A percentile compares a stretch with the other conserved stretches of the same genome.
These are phyloP conservation scores for Kalmusia sp. DNA, from an alignment of 2,329 filamentous ascomycete species.

Conservation along the genomic window DNA sequence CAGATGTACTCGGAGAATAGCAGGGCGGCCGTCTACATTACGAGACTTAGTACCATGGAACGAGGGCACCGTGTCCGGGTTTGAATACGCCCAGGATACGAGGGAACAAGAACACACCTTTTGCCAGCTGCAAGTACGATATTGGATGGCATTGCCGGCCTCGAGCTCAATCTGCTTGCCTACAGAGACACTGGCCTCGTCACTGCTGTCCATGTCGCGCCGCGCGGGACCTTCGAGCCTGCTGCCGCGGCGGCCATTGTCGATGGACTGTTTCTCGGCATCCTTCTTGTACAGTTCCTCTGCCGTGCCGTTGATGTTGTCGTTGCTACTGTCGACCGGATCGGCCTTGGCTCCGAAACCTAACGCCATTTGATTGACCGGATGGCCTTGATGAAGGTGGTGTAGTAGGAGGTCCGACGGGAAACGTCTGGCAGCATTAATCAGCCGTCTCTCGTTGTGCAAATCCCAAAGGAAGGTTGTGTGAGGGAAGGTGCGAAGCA, in stretches of 20 bases:
- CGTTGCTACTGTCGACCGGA: slow-evolving; percentile 18
- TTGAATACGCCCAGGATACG: not conserved
- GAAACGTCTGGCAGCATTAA: slow-evolving; percentile 50
- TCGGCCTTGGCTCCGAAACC: slow-evolving; percentile 36
- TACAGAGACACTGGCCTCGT: slow-evolving; percentile 53
- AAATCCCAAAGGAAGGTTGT: no score
- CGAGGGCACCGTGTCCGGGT: not conserved
- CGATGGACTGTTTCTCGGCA: slow-evolving; percentile 34
- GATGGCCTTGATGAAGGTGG: slow-evolving; percentile 51
- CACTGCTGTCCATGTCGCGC: slow-evolving; percentile 42
- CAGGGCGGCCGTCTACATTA: slow-evolving; percentile 75
- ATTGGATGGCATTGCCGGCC: slow-evolving; percentile 81
- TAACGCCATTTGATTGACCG: slow-evolving; percentile 62
- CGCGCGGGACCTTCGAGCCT: slow-evolving; percentile 47
- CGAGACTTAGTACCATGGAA: slow-evolving; percentile 16
- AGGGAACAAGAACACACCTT: slow-evolving; percentile 62
- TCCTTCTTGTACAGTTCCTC: slow-evolving; percentile 25
- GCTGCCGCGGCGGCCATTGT: slow-evolving; percentile 45
- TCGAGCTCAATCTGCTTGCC: slow-evolving; percentile 79
- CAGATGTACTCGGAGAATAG: slow-evolving; percentile 97
- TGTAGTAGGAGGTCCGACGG: slow-evolving; percentile 48
- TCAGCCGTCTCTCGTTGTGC: slow-evolving; percentile 12
- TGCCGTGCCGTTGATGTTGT: slow-evolving; percentile 22
- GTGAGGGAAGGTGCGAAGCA: not conserved
- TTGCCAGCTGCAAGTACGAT: slow-evolving; percentile 91